Evolutionary conservation across 768 basidiomycete species (phyloP).

Genomic region (Xerocomellus amylosporus): DNA sequence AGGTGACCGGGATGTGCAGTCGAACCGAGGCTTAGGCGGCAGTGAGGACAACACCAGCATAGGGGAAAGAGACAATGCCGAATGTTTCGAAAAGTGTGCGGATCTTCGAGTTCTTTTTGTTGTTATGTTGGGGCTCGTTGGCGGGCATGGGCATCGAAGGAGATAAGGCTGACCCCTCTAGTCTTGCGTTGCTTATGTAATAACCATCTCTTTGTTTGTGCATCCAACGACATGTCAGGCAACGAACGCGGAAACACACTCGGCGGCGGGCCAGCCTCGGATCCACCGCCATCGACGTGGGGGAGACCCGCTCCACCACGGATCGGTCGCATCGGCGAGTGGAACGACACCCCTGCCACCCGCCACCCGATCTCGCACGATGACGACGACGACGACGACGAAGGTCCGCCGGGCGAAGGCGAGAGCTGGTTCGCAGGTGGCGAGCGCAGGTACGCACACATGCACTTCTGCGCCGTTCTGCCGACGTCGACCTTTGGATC

Average conservation of each 20-base stretch:
- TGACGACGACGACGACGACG: constrained; percentile 49
- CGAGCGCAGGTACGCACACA: constrained; percentile 67
- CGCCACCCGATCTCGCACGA: constrained; percentile 18
- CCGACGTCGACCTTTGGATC: not conserved
- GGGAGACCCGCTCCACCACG: constrained; percentile 39
- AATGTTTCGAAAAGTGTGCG: too few species aligned
- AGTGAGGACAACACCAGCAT: too few species aligned
- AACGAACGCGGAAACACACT: constrained; percentile 45
- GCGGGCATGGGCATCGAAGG: too few species aligned
- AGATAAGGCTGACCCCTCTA: too few species aligned
- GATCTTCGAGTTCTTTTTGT: too few species aligned
- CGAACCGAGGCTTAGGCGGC: too few species aligned
- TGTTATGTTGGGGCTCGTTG: too few species aligned
- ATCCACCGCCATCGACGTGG: constrained; percentile 51
- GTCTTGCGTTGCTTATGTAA: too few species aligned
- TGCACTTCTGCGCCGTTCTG: not conserved
- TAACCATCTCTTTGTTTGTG: too few species aligned
- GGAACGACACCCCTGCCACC: constrained; percentile 31
- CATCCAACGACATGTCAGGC: constrained; percentile 42
- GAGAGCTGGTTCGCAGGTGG: constrained; percentile 93
- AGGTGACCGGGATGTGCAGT: too few species aligned
- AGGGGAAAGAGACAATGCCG: too few species aligned
- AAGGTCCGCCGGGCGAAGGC: constrained; percentile 37
- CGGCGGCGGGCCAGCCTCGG: constrained; percentile 42
- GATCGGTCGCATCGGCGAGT: constrained; percentile 54